Conservation (phyloP, 345 rosid species). For the Acer saccharum region DNA sequence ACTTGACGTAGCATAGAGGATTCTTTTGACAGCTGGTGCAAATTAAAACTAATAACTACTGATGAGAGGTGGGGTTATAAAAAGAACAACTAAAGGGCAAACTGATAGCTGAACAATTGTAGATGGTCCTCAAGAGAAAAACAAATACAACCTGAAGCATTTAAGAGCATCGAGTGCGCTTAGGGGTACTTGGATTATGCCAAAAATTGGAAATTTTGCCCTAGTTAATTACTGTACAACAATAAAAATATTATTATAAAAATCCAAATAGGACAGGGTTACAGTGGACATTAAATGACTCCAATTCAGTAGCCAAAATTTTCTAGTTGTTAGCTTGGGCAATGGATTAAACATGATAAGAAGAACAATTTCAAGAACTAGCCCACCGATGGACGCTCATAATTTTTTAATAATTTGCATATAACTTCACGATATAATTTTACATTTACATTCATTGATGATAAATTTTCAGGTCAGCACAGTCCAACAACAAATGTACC, state of each 20-base stretch:
- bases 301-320: not conserved
- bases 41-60: not conserved
- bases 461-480: not conserved
- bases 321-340: not conserved
- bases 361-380: not conserved
- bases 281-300: not conserved
- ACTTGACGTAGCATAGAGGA: not conserved
- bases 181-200: too few species aligned
- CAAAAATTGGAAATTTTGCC: not conserved
- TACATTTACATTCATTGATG: not conserved
- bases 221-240: not conserved
- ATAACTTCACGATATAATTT: constrained; percentile 1
- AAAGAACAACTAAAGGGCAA: not conserved
- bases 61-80: not conserved
- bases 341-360: not conserved
- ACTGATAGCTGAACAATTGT: not conserved
- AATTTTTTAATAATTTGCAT: not conserved
- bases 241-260: not conserved
- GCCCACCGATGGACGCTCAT: not conserved
- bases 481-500: not conserved
- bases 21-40: not conserved
- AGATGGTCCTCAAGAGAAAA: not conserved
- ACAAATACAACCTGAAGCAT: not conserved
- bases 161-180: not conserved
- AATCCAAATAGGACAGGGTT: not conserved